These are phyloP conservation scores for Myotisia sp. DNA, from an alignment of 2,329 filamentous ascomycete species.

Conservation along the genomic window DNA sequence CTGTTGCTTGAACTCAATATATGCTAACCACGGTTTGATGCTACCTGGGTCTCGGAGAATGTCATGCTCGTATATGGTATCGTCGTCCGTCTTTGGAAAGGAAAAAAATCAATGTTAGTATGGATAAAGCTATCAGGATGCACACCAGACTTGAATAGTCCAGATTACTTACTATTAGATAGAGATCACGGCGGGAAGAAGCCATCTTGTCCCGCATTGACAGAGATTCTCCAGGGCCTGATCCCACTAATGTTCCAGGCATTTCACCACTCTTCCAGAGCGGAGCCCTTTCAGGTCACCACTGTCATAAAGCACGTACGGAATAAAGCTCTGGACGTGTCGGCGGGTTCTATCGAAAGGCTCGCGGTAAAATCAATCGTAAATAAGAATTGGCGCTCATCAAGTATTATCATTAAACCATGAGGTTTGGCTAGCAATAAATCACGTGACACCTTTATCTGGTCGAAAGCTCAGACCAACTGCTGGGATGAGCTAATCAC, in stretches of 20 bases:
- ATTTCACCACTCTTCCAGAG: conserved; percentile 29
- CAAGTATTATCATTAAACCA: too few species aligned
- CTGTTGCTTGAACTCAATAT: conserved; percentile 78
- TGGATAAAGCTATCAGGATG: conserved; percentile 24
- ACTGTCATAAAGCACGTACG: conserved; percentile 7
- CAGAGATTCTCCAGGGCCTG: conserved; percentile 31
- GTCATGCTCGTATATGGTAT: conserved; percentile 93
- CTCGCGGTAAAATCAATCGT: too few species aligned
- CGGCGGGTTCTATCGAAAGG: too few species aligned
- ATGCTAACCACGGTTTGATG: conserved; percentile 88
- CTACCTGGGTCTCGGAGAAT: conserved; percentile 71
- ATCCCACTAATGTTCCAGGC: conserved; percentile 37
- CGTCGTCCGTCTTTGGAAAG: conserved; percentile 60
- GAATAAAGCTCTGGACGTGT: too few species aligned
- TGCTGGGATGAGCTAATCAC: too few species aligned
- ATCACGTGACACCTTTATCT: too few species aligned
- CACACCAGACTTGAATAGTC: conserved; percentile 2
- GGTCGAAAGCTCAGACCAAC: too few species aligned
- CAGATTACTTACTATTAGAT: conserved; percentile 30
- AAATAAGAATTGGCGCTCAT: too few species aligned
- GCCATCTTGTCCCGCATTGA: conserved; percentile 30
- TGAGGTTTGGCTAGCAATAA: too few species aligned
- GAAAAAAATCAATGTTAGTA: too few species aligned
- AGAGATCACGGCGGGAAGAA: conserved; percentile 30
- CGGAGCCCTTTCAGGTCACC: conserved; percentile 12